A percentile compares a stretch with the other conserved stretches of the same genome.
phyloP scores from a whole-genome alignment of 805 yeast genomes.

The Danielozyma ontarioensis region DNA sequence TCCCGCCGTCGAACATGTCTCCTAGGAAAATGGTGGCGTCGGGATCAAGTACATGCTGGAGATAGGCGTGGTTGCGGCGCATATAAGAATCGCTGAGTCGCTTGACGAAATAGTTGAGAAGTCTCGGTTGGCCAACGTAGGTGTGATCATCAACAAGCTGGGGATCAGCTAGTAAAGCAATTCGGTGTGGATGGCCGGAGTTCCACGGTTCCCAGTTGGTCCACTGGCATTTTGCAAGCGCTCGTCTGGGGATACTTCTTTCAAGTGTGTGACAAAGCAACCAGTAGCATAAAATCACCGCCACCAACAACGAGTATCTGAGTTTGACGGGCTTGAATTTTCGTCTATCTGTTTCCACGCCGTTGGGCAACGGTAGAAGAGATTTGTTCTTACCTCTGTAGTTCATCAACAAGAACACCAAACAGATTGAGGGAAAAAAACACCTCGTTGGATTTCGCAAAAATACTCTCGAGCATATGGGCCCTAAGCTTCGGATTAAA shows the following conservation, averaged over 20 bases:
- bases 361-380: not conserved
- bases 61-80: conserved; percentile 62
- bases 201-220: conserved; percentile 1
- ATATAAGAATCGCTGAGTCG: conserved; percentile 72
- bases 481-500: conserved; percentile 2
- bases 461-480: conserved; percentile 1
- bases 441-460: conserved; percentile 1
- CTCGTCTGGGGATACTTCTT: not conserved
- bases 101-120: conserved; percentile 51
- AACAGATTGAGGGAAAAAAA: conserved; percentile 1
- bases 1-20: conserved; percentile 91
- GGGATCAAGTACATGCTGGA: conserved; percentile 60
- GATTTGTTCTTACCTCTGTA: conserved; percentile 17
- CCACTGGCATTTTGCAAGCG: not conserved
- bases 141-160: conserved; percentile 88
- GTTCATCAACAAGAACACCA: conserved; percentile 9
- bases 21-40: conserved; percentile 79
- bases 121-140: conserved; percentile 63
- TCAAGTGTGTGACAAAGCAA: not conserved
- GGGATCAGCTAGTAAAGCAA: conserved; percentile 81
- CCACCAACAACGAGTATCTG: conserved; percentile 31
- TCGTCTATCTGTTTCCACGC: conserved; percentile 44
- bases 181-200: conserved; percentile 37
- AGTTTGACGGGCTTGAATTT: conserved; percentile 57
- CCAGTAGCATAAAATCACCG: conserved; percentile 1